Evolutionary conservation across 257 asterid genomes (phyloP), one percentile per base, ranked within the genome.

Genomic region (Ilex aquifolium): DNA sequence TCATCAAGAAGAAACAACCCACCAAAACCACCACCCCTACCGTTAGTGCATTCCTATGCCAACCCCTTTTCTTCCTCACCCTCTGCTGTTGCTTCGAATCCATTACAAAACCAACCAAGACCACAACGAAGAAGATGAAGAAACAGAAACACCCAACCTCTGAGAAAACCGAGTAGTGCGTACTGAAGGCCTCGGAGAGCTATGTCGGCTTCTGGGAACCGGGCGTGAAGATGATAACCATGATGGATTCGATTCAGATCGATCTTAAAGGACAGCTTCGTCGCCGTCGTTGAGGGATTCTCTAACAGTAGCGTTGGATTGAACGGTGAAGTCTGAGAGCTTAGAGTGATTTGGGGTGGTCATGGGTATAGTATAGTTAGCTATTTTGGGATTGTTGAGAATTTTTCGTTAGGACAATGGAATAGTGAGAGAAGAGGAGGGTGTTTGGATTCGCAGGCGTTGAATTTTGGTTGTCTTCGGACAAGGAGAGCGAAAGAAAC

Each of bases 21-120:
- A 90, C 27, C 65, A 88, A 61, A 44, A 73, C 29, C 44, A 61
- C 74, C 85, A 87, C 62, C 36, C 82, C 84, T 40, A 80, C 15
- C 44, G 68, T 16, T 64, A 60, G 56, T 60, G 60, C 73, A 31
- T 67, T 75, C 83, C 66, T 79, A 60, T 74, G 74, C 85, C 91
- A 82, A 15, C 70, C 40, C 56, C 53, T 81, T 57, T 82, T 75
- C 77, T 75, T 87, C 62, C 61, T 61, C 14, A 56, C 50, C 39
- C 52, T 64, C 62, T 70, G 44, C 60, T 67, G 72, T 75, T 49
- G 77, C 59, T 44, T n/a, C 44, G 56, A 63, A 27, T 42, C 71
- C 81, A 67, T 68, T 21, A 21, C 27, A 21, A 21, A 21, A 21
- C 27, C 27, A 21, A 21, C 27, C 27, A 21, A 21, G 27, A 21